phyloP scores from a whole-genome alignment of 257 asterid species.

The Nicotiana sylvestris region DNA sequence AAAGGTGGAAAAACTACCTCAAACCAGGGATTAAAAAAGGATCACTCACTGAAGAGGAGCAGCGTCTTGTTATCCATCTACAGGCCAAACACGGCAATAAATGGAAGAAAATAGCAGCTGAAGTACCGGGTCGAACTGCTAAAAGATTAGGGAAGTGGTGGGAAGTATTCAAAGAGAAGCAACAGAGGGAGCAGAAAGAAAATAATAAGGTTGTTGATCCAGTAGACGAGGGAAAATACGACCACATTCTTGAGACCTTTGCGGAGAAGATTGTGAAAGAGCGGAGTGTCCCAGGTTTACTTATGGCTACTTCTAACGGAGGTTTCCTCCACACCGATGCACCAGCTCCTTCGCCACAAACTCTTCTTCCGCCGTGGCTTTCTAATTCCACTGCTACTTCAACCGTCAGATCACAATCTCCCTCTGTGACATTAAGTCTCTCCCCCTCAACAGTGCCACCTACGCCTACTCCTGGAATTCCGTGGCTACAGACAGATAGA shows the following conservation, averaged over 20 bases:
- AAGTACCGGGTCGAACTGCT: conserved; percentile 68
- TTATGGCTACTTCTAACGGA: conserved; percentile 54
- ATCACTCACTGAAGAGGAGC: conserved; percentile 55
- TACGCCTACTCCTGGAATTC: conserved; percentile 25
- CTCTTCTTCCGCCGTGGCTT: conserved; percentile 71
- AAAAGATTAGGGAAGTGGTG: conserved; percentile 75
- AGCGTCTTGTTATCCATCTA: conserved; percentile 53
- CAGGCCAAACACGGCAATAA: conserved; percentile 56
- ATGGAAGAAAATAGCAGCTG: conserved; percentile 74
- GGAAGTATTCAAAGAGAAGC: conserved; percentile 56
- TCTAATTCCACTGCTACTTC: conserved; percentile 45
- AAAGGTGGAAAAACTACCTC: conserved; percentile 72
- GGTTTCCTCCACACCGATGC: conserved; percentile 41
- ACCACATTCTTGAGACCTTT: conserved; percentile 43
- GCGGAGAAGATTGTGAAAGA: conserved; percentile 60
- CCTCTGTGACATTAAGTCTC: conserved; percentile 68
- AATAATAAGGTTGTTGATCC: conserved; percentile 26
- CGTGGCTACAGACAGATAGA: conserved; percentile 51
- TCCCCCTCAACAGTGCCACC: conserved; percentile 49
- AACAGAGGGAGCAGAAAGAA: conserved; percentile 44
- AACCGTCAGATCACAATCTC: conserved; percentile 38
- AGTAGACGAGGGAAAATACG: conserved; percentile 55
- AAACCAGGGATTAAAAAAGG: conserved; percentile 72
- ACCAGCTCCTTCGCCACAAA: conserved; percentile 26
- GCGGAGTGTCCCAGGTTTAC: conserved; percentile 14